Base-by-base conservation (phyloP, 176 grass and related monocot species). In the Pharus latifolius region DNA sequence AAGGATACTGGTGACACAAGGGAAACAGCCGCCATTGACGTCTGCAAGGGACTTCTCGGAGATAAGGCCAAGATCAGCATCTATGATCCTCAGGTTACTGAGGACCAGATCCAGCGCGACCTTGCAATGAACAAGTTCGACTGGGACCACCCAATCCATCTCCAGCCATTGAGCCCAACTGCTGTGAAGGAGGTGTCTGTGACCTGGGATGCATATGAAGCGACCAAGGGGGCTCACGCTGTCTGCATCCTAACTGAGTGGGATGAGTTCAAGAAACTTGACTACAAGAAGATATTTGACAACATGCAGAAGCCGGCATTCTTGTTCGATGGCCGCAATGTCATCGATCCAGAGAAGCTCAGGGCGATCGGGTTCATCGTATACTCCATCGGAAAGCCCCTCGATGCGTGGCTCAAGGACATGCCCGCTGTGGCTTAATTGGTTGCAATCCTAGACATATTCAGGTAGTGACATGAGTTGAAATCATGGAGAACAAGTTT, bases 221-320 rank as follows among this genome's bases (percentile, higher is more conserved):
- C 85, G 30, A 75, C 80, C 56, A 83, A 88, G 75, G 79, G 67
- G 9, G 86, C 86, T 1, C 86, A 89, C 50, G 86, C 60, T 57
- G 60, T 89, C 26, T 89, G 86, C 67, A 89, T 89, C 65, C 77
- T 89, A 15, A 89, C 86, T 2, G 86, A 85, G 52, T 89, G 86
- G 86, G 81, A 85, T 10, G 86, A 89, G 81, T 89, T 89, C 59
- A 89, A 62, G 66, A 32, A 62, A 17, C 64, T 89, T 12, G 86
- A 89, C 54, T 89, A 80, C 49, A 67, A 80, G 77, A 84, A 70
- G 52, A 89, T 89, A 59, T 85, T 77, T 54, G 81, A 89, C 35
- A 81, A 20, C 71, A 89, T 89, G 86, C 58, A 81, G 86, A 89
- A 89, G 46, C 86, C 86, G 0, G 86, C 86, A 0, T 89, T 85